These are phyloP conservation scores for Sarocladium kiliense DNA, from an alignment of 2,329 filamentous ascomycete genomes.

Conservation along the genomic window DNA sequence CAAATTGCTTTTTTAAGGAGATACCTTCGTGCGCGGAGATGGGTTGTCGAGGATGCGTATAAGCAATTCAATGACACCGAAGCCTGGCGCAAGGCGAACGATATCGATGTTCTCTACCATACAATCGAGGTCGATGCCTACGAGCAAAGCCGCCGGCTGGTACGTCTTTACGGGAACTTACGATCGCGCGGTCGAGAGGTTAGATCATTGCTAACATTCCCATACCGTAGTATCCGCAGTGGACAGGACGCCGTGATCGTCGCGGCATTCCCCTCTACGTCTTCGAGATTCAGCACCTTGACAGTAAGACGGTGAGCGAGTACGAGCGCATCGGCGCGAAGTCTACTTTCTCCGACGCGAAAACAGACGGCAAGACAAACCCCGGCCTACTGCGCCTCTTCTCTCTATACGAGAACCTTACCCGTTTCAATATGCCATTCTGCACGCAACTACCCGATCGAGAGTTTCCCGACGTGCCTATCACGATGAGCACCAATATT, in stretches of 20 bases:
- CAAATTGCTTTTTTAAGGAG: slow-evolving; percentile 48
- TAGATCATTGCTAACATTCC: not conserved
- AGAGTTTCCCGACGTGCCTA: slow-evolving; percentile 71
- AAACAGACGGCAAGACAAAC: slow-evolving; percentile 61
- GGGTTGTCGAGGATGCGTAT: slow-evolving; percentile 71
- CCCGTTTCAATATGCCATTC: slow-evolving; percentile 78
- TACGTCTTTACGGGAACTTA: slow-evolving; percentile 37
- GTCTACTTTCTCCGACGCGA: slow-evolving; percentile 54
- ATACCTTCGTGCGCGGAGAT: slow-evolving; percentile 80
- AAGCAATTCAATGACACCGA: slow-evolving; percentile 85
- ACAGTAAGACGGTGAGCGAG: slow-evolving; percentile 71
- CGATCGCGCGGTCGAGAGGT: slow-evolving; percentile 3
- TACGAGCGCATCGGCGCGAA: slow-evolving; percentile 66
- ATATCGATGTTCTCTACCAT: slow-evolving; percentile 74
- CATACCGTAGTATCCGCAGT: slow-evolving; percentile 78
- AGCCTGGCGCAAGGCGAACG: slow-evolving; percentile 76
- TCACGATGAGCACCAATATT: slow-evolving; percentile 90
- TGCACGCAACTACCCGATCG: slow-evolving; percentile 72
- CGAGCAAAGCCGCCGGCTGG: slow-evolving; percentile 72
- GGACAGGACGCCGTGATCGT: slow-evolving; percentile 84
- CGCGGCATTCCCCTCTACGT: slow-evolving; percentile 90
- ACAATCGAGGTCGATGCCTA: slow-evolving; percentile 83
- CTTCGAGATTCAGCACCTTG: slow-evolving; percentile 79
- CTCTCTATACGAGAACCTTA: slow-evolving; percentile 89
- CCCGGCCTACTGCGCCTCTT: slow-evolving; percentile 80